phyloP scores from a whole-genome alignment of 805 yeast species.

The Suhomyces prunicola region DNA sequence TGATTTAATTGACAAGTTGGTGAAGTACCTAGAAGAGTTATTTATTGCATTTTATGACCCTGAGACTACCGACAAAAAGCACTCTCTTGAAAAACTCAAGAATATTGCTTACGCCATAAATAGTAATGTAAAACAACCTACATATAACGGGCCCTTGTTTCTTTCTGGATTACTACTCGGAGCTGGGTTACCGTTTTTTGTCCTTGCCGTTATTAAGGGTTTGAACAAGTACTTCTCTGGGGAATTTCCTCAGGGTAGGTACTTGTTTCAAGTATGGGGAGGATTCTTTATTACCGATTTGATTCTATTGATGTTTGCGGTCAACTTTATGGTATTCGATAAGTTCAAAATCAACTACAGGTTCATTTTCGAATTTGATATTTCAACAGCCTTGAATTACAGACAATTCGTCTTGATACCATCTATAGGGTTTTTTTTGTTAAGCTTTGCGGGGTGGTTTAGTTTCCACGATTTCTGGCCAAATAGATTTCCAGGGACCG shows the following conservation, averaged over 20 bases:
- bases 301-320: constrained; percentile 59
- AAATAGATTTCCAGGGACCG: constrained; percentile 52
- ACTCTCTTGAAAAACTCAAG: constrained; percentile 64
- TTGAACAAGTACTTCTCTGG: constrained; percentile 37
- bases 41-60: constrained; percentile 63
- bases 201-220: constrained; percentile 54
- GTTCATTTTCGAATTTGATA: constrained; percentile 86
- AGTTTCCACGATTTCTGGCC: constrained; percentile 74
- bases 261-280: constrained; percentile 84
- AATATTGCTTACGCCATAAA: constrained; percentile 40
- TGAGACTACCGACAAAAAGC: constrained; percentile 50
- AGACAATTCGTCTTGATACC: constrained; percentile 68
- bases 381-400: constrained; percentile 60
- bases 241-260: constrained; percentile 52
- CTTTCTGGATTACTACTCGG: constrained; percentile 70
- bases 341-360: constrained; percentile 78
- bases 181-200: constrained; percentile 62
- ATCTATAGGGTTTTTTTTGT: constrained; percentile 50
- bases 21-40: constrained; percentile 61
- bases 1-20: constrained; percentile 62
- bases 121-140: constrained; percentile 22
- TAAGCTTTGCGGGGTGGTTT: constrained; percentile 68
- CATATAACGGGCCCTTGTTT: constrained; percentile 48
- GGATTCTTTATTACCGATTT: constrained; percentile 72
- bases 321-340: constrained; percentile 73